Base-by-base conservation (phyloP, 169 alveolate genomes). In the Theileria annulata region DNA sequence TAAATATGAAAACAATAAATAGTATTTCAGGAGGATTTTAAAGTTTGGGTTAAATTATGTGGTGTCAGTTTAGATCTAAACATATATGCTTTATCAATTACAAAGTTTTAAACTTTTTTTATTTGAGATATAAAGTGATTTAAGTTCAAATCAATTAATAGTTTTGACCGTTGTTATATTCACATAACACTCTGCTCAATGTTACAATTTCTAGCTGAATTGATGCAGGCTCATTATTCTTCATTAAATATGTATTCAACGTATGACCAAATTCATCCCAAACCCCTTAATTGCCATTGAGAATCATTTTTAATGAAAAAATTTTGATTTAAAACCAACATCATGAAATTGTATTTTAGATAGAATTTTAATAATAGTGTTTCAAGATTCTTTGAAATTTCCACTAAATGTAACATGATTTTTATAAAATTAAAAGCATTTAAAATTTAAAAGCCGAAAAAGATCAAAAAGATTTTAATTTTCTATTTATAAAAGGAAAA, bases 41-140 rank as follows among this genome's bases (percentile, higher is more conserved):
- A 62, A 62, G 37, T 62, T 62, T 62, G 71, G 17, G 71, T 21
- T 62, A 62, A 58, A 6, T 62, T 25, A 21, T 62, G 71, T 62
- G 71, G 71, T 62, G 71, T 27, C 71, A 62, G 48, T 62, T 15
- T 21, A 15, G 27, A 28, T 62, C 33, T 27, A 42, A 12, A 42
- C 51, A 42, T 42, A 42, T 62, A 17, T 2, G 13, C 1, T 62
- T 37, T 1, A 28, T 9, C 48, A 62, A 27, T 62, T 37, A 62
- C 23, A 27, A 21, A 62, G 19, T n/a, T 62, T 62, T 21, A 25
- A 21, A n/a, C 71, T 21, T 30, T 21, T 28, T 15, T 62, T 62
- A 62, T 17, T 62, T 27, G 71, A 23, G 71, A 62, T 37, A 21
- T 42, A 42, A 42, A 42, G 51, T 8, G 13, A 42, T 8, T 62